Percentiles rank a stretch among this genome's conserved stretches.
phyloP scores from a whole-genome alignment of 2,329 filamentous ascomycete species.

The Fusarium mundagurra region DNA sequence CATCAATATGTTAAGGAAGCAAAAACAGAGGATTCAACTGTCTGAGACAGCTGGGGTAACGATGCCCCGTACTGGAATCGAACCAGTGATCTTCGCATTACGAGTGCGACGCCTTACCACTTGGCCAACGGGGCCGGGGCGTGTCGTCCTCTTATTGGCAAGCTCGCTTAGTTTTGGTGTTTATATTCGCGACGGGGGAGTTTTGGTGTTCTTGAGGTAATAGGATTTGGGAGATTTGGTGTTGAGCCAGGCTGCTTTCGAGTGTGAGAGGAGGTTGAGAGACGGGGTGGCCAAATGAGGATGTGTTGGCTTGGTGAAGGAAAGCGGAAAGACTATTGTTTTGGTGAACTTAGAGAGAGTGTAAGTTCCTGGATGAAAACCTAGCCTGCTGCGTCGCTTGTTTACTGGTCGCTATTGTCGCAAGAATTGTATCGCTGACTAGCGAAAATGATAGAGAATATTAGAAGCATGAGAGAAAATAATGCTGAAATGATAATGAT shows the following conservation, averaged over 20 bases:
- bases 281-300: fast-evolving
- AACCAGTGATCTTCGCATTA: conserved; percentile 39
- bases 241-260: not conserved
- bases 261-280: too few relatives aligned
- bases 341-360: not conserved
- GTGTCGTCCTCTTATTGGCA: conserved; percentile 8
- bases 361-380: not conserved
- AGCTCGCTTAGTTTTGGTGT: not conserved
- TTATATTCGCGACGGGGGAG: not conserved
- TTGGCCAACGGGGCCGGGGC: conserved; percentile 35
- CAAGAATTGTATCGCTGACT: not conserved
- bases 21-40: conserved; percentile 10
- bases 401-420: fast-evolving
- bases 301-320: fast-evolving
- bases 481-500: fast-evolving
- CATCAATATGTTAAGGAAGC: not conserved
- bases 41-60: conserved; percentile 1
- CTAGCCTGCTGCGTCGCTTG: not conserved
- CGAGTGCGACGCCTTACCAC: conserved; percentile 42
- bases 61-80: conserved; percentile 33
- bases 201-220: not conserved
- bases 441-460: not conserved
- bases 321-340: not conserved
- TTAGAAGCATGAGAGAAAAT: too few relatives aligned
- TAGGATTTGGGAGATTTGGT: not conserved